Conservation (phyloP, 305 asterid species). For the Fraxinus albicans region DNA sequence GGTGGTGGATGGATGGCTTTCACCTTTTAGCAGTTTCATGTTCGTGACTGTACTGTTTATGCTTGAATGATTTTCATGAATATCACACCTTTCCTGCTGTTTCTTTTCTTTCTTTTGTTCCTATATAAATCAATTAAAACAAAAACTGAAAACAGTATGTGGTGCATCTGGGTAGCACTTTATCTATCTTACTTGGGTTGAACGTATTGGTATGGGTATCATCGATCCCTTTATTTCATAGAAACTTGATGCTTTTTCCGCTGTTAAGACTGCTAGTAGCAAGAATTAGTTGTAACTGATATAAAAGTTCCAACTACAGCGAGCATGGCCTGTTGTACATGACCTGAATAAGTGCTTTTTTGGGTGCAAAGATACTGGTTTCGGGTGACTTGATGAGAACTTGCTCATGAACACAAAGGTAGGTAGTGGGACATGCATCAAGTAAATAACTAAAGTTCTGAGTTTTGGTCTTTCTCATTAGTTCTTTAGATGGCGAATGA, state of each 20-base stretch:
- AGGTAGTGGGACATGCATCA: neutral
- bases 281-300: neutral
- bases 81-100: neutral
- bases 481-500: neutral
- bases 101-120: neutral
- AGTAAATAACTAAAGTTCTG: neutral
- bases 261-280: neutral
- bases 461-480: neutral
- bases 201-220: neutral
- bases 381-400: neutral
- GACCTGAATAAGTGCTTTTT: neutral
- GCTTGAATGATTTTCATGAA: neutral
- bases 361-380: neutral
- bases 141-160: neutral
- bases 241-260: neutral
- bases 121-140: neutral
- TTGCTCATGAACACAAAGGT: neutral
- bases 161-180: conserved; percentile 5
- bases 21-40: neutral
- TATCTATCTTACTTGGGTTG: neutral
- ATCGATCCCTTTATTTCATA: neutral
- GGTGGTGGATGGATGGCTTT: neutral
- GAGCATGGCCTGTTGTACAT: neutral
- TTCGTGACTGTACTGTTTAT: neutral
- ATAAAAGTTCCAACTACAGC: neutral